A percentile compares a stretch with the other conserved stretches of the same genome.
Evolutionary conservation across 2,329 filamentous ascomycete genomes (phyloP).

Genomic region (Aspergillus pseudotamarii): DNA sequence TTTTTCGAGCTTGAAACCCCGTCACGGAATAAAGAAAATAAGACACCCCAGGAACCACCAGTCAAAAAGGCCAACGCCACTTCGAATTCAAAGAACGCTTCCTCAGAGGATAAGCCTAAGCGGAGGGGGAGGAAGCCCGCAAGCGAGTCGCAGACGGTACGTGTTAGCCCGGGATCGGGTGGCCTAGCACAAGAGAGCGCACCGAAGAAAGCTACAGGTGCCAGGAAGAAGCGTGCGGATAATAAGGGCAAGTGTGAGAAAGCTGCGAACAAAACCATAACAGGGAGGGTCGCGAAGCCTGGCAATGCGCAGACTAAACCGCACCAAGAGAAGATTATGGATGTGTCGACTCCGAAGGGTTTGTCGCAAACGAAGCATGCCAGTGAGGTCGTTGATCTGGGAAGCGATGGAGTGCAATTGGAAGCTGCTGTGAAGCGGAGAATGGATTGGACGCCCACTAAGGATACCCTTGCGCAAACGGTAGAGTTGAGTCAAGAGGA

Average conservation of each 20-base stretch:
- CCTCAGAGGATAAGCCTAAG: constrained; percentile 16
- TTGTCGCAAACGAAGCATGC: not conserved
- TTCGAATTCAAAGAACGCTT: constrained; percentile 11
- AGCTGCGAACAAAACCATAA: constrained; percentile 36
- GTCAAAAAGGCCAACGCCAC: constrained; percentile 13
- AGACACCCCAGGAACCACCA: constrained; percentile 12
- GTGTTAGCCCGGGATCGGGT: not conserved
- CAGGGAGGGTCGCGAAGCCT: constrained; percentile 41
- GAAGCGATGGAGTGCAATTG: constrained; percentile 31
- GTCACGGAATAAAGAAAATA: constrained; percentile 10
- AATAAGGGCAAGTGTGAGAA: constrained; percentile 29
- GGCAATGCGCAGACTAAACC: constrained; percentile 18
- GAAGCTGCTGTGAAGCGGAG: constrained; percentile 58
- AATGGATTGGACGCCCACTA: constrained; percentile 69
- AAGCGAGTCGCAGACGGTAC: constrained; percentile 7
- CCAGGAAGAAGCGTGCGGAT: constrained; percentile 28
- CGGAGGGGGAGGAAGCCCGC: constrained; percentile 19
- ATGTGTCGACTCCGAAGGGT: constrained; percentile 5
- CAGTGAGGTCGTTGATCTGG: constrained; percentile 21
- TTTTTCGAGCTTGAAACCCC: constrained; percentile 25
- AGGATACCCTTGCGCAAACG: constrained; percentile 38
- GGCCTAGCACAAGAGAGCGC: constrained; percentile 10
- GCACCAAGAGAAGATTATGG: constrained; percentile 14
- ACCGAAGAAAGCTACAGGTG: constrained; percentile 23
- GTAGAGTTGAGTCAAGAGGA: constrained; percentile 19